A percentile compares a stretch with the other conserved stretches of the same genome.
Conservation (phyloP, 2,329 filamentous ascomycete species). For the Colletotrichum sp. region DNA sequence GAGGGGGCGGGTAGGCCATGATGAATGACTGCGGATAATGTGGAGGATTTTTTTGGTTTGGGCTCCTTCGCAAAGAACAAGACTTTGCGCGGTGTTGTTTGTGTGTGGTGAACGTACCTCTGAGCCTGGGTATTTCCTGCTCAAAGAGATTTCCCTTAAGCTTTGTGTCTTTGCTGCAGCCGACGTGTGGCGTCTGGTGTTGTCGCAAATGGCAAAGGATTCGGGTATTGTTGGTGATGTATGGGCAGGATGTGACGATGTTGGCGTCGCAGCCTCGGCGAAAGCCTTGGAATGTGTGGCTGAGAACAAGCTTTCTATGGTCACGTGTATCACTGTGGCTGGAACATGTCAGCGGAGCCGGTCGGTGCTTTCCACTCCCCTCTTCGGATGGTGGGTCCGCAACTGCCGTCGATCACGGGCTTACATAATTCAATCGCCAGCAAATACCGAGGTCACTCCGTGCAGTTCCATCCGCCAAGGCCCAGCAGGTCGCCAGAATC, state of each 20-base stretch:
- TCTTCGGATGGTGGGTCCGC: background rate
- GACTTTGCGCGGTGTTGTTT: slow-evolving; percentile 22
- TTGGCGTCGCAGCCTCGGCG: slow-evolving; percentile 8
- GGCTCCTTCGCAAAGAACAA: background rate
- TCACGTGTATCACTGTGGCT: background rate
- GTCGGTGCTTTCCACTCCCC: background rate
- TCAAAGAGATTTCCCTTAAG: slow-evolving; percentile 31
- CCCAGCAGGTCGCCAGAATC: background rate
- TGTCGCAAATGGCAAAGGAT: slow-evolving; percentile 8
- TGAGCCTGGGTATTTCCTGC: slow-evolving; percentile 44
- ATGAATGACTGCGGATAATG: slow-evolving; percentile 55
- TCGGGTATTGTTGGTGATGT: background rate
- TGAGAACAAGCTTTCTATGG: background rate
- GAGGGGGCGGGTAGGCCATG: slow-evolving; percentile 88
- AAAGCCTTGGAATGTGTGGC: background rate
- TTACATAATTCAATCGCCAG: background rate
- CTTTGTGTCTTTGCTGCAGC: background rate
- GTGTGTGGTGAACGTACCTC: slow-evolving; percentile 51
- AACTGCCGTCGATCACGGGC: background rate
- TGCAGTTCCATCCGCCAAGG: slow-evolving; percentile 1
- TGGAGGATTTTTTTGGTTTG: background rate
- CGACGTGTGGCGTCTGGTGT: background rate
- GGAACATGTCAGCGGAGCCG: background rate
- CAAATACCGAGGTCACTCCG: slow-evolving; percentile 2
- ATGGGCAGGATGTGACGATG: background rate